Conservation (phyloP, 2,329 filamentous ascomycete genomes). For the Tolypocladium paradoxum region DNA sequence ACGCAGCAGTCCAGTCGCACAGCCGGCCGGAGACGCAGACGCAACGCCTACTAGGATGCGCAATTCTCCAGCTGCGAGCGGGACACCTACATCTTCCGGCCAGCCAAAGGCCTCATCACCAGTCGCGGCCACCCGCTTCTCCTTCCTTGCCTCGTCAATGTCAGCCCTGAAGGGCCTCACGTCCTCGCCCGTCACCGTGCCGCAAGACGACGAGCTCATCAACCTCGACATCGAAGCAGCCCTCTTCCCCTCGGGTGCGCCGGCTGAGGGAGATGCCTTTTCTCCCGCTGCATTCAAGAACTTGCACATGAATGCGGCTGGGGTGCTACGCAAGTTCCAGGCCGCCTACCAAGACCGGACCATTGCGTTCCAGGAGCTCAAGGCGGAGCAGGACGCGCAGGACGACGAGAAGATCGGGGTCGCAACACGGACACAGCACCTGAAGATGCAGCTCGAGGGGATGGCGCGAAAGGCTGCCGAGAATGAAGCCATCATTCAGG, state of each 20-base stretch:
- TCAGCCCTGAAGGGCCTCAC: slow-evolving; percentile 25
- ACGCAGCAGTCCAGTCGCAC: slow-evolving; percentile 3
- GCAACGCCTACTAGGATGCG: slow-evolving; percentile 3
- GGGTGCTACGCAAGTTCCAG: slow-evolving; percentile 46
- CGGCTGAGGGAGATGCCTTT: slow-evolving; percentile 36
- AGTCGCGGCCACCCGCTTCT: slow-evolving; percentile 23
- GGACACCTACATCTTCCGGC: not conserved
- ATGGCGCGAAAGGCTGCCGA: slow-evolving; percentile 43
- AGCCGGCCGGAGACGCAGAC: not conserved
- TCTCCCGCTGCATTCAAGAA: slow-evolving; percentile 51
- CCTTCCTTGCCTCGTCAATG: slow-evolving; percentile 35
- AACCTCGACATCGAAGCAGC: slow-evolving; percentile 43
- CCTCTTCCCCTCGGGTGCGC: slow-evolving; percentile 36
- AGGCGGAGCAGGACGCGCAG: slow-evolving; percentile 41
- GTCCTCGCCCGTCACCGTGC: slow-evolving; percentile 11
- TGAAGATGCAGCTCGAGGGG: slow-evolving; percentile 49
- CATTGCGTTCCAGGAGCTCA: slow-evolving; percentile 36
- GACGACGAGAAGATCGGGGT: slow-evolving; percentile 46
- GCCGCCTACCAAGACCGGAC: slow-evolving; percentile 45
- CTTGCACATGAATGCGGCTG: slow-evolving; percentile 45
- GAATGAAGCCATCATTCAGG: slow-evolving; percentile 39
- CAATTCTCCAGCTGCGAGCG: not conserved
- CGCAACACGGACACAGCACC: slow-evolving; percentile 37
- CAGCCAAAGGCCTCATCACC: slow-evolving; percentile 7
- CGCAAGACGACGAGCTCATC: slow-evolving; percentile 40